Base-by-base conservation (phyloP, 805 yeast genomes). In the Nakazawaea wickerhamii region DNA sequence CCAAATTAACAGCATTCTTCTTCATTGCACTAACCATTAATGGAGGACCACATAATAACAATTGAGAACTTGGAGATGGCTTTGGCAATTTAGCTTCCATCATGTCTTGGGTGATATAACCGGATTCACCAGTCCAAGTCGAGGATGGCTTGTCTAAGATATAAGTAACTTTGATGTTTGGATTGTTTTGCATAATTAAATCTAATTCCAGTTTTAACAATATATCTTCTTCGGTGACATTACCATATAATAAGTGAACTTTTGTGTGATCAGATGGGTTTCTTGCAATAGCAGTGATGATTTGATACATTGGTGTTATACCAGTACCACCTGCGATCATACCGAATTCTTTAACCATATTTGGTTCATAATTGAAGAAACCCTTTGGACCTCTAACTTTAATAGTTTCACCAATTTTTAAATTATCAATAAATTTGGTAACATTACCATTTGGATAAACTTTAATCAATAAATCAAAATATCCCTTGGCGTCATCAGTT, bases 291-390 rank as follows among this genome's bases (percentile, higher is more conserved):
- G 95, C 85, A 53, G 85, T 84, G 52, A 90, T 79, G 52, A 89
- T 81, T 69, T 89, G 96, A 64, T 79, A 87, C 96, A 89, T 89
- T 60, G 96, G 96, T 6, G 96, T 84, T 55, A 89, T 84, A 61
- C 97, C 97, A 30, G 97, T 87, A 57, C 97, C 98, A 52, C 97
- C 97, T 32, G 96, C 95, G 51, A 91, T 80, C 97, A 90, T 90
- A 42, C 84, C 88, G 46, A 90, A 71, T 47, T 75, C 72, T 45
- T 72, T 67, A 44, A 76, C 80, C 80, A 83, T 79, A 65, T 85
- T 86, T 52, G 95, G 88, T 41, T 77, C 70, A 67, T 90, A 90
- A 48, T 79, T 74, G 71, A 85, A 88, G 55, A 78, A 78, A 6
- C 98, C 97, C 65, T 85, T 86, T 54, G 98, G 98, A 22, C 98